Evolutionary conservation across 2,329 filamentous ascomycete species (phyloP).

Genomic region (Diaporthe eres): DNA sequence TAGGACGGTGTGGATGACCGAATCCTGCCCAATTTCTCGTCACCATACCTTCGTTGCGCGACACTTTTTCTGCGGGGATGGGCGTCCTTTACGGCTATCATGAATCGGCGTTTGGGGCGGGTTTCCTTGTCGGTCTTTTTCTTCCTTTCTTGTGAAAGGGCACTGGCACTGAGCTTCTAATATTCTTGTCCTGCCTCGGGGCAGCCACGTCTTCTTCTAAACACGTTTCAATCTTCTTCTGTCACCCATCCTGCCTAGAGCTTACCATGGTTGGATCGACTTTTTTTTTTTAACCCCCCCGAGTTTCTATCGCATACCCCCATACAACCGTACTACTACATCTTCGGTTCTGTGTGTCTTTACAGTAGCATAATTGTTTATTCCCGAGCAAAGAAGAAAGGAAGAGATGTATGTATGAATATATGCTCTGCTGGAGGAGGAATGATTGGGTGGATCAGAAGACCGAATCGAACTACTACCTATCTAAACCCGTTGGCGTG

Average conservation of each 20-base stretch:
- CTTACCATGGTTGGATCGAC: slow-evolving; percentile 8
- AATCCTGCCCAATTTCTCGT: not conserved
- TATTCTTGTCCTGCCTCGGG: slow-evolving; percentile 34
- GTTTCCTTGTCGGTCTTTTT: slow-evolving; percentile 8
- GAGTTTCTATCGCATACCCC: slow-evolving; percentile 32
- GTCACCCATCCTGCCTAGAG: slow-evolving; percentile 1
- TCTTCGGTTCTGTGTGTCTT: slow-evolving; percentile 30
- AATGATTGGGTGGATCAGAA: slow-evolving; percentile 27
- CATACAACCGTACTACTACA: slow-evolving; percentile 24
- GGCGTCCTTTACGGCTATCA: slow-evolving; percentile 36
- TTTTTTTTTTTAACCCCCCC: not conserved
- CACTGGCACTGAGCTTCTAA: slow-evolving; percentile 34
- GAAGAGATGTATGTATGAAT: slow-evolving; percentile 34
- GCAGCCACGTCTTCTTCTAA: slow-evolving; percentile 14
- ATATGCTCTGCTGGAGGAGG: slow-evolving; percentile 23
- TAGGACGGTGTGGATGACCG: slow-evolving; percentile 55
- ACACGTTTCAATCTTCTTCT: slow-evolving; percentile 13
- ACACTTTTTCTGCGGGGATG: not conserved
- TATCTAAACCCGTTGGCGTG: not conserved
- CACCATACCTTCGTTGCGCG: not conserved
- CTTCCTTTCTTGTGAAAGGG: slow-evolving; percentile 14
- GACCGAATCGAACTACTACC: slow-evolving; percentile 22
- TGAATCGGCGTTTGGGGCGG: slow-evolving; percentile 36
- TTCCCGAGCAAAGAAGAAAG: not conserved
- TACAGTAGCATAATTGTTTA: slow-evolving; percentile 36